Evolutionary conservation across 2,329 filamentous ascomycete genomes (phyloP), one percentile per base, ranked within the genome.

Genomic region (Cladosporium halotolerans): DNA sequence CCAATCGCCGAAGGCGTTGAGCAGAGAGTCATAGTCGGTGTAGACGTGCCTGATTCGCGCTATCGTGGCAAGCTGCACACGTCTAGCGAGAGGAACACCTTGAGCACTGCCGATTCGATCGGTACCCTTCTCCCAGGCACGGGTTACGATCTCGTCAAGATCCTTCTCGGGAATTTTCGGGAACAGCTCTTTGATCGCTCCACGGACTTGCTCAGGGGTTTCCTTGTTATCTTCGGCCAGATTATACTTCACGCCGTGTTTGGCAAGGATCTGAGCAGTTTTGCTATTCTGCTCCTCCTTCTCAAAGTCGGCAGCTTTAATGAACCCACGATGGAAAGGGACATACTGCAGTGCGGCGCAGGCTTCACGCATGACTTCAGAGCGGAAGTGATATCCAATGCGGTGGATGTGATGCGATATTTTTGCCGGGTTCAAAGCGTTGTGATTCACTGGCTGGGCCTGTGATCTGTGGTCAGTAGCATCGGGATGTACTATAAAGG

Each of bases 311-410:
- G 57, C 50, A 46, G 59, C 59, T 40, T 63, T 66, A 33, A 66
- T 50, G 42, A 65, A 65, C 19, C 58, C 52, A 14, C 54, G 55
- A 16, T 60, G 45, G 28, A 54, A 45, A 23, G 59, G 56, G 52
- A 62, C 66, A 73, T 71, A 56, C 71, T 72, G 68, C 64, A 82
- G 64, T 71, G 78, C 63, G 64, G 72, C 65, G 68, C 80, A 83
- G 34, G 79, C 79, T 54, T 77, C 71, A 41, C 77, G 75, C 38
- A 85, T 78, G 54, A 84, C 74, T n/a, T 76, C 70, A 54, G 76
- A 76, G 6, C 80, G 79, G 57, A 85, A 84, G 63, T 84, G 81
- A 63, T 82, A 80, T 13, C 82, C 82, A 57, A 84, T 76, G 39
- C 81, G 76, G 59, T 82, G 76, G 45, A 83, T 76, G 63, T 84